These are phyloP conservation scores for Teunomyces pallodes DNA, from an alignment of 805 yeast genomes.

Conservation along the genomic window DNA sequence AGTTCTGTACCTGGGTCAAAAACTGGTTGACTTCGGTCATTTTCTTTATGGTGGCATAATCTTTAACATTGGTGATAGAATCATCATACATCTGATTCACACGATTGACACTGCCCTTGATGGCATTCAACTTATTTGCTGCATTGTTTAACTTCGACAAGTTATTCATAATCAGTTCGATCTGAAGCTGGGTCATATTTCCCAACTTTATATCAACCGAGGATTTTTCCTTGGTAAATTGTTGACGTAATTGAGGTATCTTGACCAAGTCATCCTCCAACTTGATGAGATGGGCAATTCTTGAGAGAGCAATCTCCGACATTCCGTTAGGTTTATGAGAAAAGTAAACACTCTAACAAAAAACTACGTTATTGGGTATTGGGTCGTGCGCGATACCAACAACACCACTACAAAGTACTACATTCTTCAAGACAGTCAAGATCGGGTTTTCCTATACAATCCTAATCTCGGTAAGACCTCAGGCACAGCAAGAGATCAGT, in stretches of 20 bases:
- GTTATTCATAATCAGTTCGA: constrained; percentile 52
- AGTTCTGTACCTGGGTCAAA: constrained; percentile 63
- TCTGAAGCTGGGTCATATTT: constrained; percentile 64
- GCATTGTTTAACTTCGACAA: constrained; percentile 50
- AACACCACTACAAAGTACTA: background rate
- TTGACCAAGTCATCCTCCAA: constrained; percentile 55
- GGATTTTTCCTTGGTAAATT: constrained; percentile 65
- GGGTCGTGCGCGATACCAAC: background rate
- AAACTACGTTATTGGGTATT: background rate
- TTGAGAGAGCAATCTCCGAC: constrained; percentile 41
- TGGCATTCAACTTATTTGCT: constrained; percentile 31
- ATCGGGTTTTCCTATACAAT: background rate
- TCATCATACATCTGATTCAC: constrained; percentile 55
- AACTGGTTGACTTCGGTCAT: constrained; percentile 70
- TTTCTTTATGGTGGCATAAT: constrained; percentile 66
- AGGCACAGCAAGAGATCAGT: constrained; percentile 4
- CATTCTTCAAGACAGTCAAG: background rate
- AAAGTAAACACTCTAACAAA: background rate
- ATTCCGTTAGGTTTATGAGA: constrained; percentile 13
- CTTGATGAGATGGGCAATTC: constrained; percentile 39
- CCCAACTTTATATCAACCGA: constrained; percentile 73
- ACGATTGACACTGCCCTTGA: constrained; percentile 38
- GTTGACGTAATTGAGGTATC: constrained; percentile 51
- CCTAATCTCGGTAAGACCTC: background rate
- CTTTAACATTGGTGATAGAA: constrained; percentile 56